A percentile compares a stretch with the other conserved stretches of the same genome.
Evolutionary conservation across 2,329 filamentous ascomycete genomes (phyloP).

Genomic region (Tolypocladium endophyticum): DNA sequence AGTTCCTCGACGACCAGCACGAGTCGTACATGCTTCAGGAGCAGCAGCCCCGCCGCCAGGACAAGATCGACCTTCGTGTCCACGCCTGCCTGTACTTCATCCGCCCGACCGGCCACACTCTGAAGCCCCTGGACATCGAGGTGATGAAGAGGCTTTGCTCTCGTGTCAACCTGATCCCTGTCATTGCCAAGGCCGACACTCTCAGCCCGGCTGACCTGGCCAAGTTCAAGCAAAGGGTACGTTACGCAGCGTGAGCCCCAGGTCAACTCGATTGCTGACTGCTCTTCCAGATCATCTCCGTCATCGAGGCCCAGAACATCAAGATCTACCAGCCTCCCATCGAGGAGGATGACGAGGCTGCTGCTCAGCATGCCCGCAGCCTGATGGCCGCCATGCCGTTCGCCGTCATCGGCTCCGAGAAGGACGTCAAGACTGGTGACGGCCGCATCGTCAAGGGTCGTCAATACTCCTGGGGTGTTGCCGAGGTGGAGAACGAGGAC

Average conservation of each 20-base stretch:
- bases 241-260: background rate
- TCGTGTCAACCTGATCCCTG: slow-evolving; percentile 94
- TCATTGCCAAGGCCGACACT: slow-evolving; percentile 97
- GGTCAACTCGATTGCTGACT: slow-evolving; percentile 14
- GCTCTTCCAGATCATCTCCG: slow-evolving; percentile 64
- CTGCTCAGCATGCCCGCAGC: slow-evolving; percentile 86
- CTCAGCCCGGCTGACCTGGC: slow-evolving; percentile 84
- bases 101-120: slow-evolving; percentile 91
- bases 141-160: slow-evolving; percentile 99
- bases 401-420: slow-evolving; percentile 97
- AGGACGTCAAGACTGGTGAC: slow-evolving; percentile 94
- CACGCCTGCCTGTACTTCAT: slow-evolving; percentile 99
- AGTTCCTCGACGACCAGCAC: slow-evolving; percentile 99
- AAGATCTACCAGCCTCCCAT: slow-evolving; percentile 98
- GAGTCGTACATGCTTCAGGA: slow-evolving; percentile 99
- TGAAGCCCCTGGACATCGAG: slow-evolving; percentile 98
- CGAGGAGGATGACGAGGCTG: slow-evolving; percentile 96
- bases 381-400: slow-evolving; percentile 97
- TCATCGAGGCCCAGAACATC: slow-evolving; percentile 97
- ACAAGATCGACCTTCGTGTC: slow-evolving; percentile 99
- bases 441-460: slow-evolving; percentile 97
- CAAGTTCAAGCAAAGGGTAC: slow-evolving; percentile 93
- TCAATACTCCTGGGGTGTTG: slow-evolving; percentile 98
- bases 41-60: slow-evolving; percentile 92
- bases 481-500: slow-evolving; percentile 98